Evolutionary conservation across 1,284 basidiomycete species (phyloP).

Genomic region (Malassezia sympodialis): DNA sequence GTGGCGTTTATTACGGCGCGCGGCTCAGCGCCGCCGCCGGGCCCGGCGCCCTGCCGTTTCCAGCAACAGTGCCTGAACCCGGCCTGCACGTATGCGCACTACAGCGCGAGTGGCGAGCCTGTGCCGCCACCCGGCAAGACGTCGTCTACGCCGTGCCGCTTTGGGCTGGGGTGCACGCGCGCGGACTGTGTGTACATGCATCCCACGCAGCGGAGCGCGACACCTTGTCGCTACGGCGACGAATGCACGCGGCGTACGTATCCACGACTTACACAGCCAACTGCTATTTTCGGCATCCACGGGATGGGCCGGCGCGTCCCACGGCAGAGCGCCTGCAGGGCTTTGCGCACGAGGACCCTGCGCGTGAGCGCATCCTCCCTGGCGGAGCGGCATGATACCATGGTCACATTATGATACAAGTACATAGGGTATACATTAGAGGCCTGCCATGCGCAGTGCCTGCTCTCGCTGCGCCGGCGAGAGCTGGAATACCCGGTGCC

Average conservation of each 20-base stretch:
- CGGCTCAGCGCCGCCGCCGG: neutral
- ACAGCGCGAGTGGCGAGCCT: constrained; percentile 11
- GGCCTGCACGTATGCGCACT: constrained; percentile 20
- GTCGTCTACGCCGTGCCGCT: constrained; percentile 4
- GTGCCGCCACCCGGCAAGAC: constrained; percentile 10
- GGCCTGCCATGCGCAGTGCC: constrained; percentile 16
- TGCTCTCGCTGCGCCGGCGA: constrained; percentile 7
- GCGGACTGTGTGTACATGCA: constrained; percentile 8
- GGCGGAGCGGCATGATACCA: constrained; percentile 1
- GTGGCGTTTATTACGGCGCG: constrained; percentile 19
- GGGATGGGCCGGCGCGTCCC: constrained; percentile 6
- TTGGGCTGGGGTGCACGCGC: constrained; percentile 13
- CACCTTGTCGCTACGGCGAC: constrained; percentile 26
- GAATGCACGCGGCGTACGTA: constrained; percentile 20
- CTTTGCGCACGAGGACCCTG: constrained; percentile 9
- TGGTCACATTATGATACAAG: neutral
- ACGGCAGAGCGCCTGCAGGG: constrained; percentile 13
- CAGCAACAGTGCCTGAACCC: constrained; percentile 23
- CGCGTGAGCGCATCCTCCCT: constrained; percentile 14
- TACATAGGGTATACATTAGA: neutral
- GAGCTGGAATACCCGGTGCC: neutral
- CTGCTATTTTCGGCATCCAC: constrained; percentile 31
- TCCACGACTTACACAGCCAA: constrained; percentile 3
- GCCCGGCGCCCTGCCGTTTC: constrained; percentile 17
- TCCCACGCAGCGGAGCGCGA: constrained; percentile 5